These are phyloP conservation scores for Colletotrichum neosansevieriae DNA, from an alignment of 2,329 filamentous ascomycete species.

Conservation along the genomic window DNA sequence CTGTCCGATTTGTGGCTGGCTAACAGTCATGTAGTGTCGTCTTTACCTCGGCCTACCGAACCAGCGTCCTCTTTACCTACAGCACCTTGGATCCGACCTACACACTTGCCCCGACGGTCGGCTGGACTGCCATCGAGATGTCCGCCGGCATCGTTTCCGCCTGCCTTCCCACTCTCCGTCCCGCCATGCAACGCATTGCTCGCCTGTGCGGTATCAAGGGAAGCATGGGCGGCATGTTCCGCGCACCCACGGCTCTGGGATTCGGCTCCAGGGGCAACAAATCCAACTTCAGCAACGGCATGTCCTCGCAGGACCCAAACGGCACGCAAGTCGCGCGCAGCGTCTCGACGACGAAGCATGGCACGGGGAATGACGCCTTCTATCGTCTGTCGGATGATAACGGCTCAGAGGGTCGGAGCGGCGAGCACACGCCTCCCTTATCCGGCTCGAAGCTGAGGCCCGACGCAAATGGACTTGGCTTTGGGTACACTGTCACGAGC, in stretches of 20 bases:
- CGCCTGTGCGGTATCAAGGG: constrained; percentile 56
- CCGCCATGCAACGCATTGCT: constrained; percentile 54
- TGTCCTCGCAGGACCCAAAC: constrained; percentile 33
- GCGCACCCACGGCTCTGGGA: constrained; percentile 39
- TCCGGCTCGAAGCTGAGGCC: constrained; percentile 47
- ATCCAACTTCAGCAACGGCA: constrained; percentile 39
- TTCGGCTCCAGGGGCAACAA: constrained; percentile 44
- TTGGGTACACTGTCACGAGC: constrained; percentile 48
- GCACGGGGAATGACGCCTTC: constrained; percentile 43
- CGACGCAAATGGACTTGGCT: constrained; percentile 46
- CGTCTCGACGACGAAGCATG: constrained; percentile 26
- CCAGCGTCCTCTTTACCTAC: constrained; percentile 60
- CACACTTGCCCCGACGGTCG: constrained; percentile 58
- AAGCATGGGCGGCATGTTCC: constrained; percentile 48
- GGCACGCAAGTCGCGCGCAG: constrained; percentile 16
- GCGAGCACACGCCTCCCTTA: constrained; percentile 10
- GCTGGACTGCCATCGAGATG: constrained; percentile 63
- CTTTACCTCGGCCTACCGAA: constrained; percentile 62
- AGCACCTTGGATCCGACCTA: constrained; percentile 55
- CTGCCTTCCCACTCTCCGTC: constrained; percentile 64
- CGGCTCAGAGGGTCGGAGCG: constrained; percentile 43
- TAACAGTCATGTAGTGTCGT: constrained; percentile 51
- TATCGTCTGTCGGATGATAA: constrained; percentile 50
- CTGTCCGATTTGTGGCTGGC: background rate
- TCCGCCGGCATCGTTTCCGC: constrained; percentile 64